These are phyloP conservation scores for Lasiodiplodia citricola DNA, from an alignment of 2,329 filamentous ascomycete species.

Conservation along the genomic window DNA sequence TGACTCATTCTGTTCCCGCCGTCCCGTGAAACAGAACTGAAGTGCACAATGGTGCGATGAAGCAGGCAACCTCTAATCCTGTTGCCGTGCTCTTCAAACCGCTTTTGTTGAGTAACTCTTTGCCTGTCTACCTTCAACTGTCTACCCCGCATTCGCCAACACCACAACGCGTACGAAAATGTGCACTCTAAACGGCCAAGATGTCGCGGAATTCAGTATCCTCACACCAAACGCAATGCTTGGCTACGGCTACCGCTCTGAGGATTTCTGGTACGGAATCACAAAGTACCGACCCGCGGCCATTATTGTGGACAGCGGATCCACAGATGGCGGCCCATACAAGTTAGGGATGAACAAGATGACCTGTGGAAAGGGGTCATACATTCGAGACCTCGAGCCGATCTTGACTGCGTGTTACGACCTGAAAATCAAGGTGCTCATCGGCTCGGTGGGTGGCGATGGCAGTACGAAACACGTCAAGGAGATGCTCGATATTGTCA, in stretches of 20 bases:
- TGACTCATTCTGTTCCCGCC: too few relatives aligned
- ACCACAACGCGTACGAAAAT: too few relatives aligned
- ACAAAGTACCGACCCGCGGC: slow-evolving; percentile 36
- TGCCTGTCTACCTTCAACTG: too few relatives aligned
- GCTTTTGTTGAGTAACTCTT: too few relatives aligned
- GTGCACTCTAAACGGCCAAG: too few relatives aligned
- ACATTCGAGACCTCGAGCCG: slow-evolving; percentile 50
- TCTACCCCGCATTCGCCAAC: too few relatives aligned
- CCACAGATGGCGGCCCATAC: slow-evolving; percentile 40
- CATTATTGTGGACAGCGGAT: slow-evolving; percentile 41
- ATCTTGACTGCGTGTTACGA: slow-evolving; percentile 42
- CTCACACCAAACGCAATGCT: slow-evolving; percentile 43
- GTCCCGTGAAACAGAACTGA: too few relatives aligned
- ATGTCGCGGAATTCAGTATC: slow-evolving; percentile 30
- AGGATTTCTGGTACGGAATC: slow-evolving; percentile 41
- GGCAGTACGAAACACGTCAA: slow-evolving; percentile 53
- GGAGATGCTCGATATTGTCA: slow-evolving; percentile 48
- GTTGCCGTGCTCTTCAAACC: too few relatives aligned
- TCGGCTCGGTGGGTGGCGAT: slow-evolving; percentile 56
- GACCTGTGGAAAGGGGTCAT: slow-evolving; percentile 48
- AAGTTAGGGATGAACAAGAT: slow-evolving; percentile 40
- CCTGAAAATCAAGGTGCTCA: slow-evolving; percentile 48
- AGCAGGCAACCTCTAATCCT: too few relatives aligned
- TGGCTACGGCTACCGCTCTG: slow-evolving; percentile 39
- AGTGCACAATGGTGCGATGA: too few relatives aligned